Base-by-base conservation (phyloP, 1,139 yeast genomes). In the Sugiyamaella grinbergsii region DNA sequence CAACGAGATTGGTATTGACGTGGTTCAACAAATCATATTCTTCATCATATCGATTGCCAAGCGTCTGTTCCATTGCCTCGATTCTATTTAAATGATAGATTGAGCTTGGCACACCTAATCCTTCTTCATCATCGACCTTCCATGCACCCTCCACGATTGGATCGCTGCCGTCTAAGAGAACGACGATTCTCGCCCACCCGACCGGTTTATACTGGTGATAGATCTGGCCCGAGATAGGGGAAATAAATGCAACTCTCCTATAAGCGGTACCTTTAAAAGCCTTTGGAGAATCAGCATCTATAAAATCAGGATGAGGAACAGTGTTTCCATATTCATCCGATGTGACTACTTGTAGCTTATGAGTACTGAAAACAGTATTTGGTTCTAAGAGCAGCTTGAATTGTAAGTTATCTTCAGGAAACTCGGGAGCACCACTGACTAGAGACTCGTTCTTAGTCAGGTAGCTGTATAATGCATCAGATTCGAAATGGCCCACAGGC, bases 171-270 rank as follows among this genome's bases (percentile, higher is more conserved):
- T 54, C 56, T 22, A 53, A 32, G 29, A 55, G 56, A 16, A 65
- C 58, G 5, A 63, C 57, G 10, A 66, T 50, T 22, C 71, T 59
- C 7, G 71, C 71, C 70, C 70, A 65, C 2, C 71, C 71, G 1
- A 67, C 71, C 1, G 57, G 59, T 26, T 51, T 53, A 54, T 57
- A 66, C 20, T 54, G 50, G 18, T 48, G 23, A 11, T 47, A 42
- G 1, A 56, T 41, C 18, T 54, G 39, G 6, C 63, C 66, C 15
- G 63, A 54, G 2, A 50, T 22, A 7, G 58, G 56, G 11, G 56
- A 47, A 32, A 58, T 49, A 5, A 57, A 45, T 2, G 56, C 52
- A 6, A 60, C 59, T 33, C 54, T 53, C 26, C 71, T 58, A 47
- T 59, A 66, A 2, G 69, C 71, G 4, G 53, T 52, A 28, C 71